Evolutionary conservation across 1,284 basidiomycete species (phyloP).

Genomic region (Malassezia restricta): DNA sequence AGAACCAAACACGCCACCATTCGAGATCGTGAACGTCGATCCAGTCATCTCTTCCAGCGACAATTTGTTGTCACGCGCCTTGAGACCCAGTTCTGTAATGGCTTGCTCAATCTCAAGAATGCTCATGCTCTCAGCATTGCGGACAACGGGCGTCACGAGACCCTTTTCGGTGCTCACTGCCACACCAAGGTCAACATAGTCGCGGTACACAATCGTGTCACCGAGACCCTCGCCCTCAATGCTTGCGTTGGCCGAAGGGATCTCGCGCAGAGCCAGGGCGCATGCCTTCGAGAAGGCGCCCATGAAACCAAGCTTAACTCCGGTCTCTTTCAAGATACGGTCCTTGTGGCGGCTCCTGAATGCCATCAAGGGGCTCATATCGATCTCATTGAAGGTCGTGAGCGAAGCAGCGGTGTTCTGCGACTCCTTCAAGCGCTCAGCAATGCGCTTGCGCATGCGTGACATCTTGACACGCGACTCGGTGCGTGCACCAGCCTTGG

Average conservation of each 20-base stretch:
- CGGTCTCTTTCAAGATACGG: conserved; percentile 75
- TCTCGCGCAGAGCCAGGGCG: conserved; percentile 73
- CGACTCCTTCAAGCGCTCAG: conserved; percentile 92
- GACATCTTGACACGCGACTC: conserved; percentile 65
- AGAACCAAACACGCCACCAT: conserved; percentile 96
- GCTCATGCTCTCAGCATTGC: conserved; percentile 76
- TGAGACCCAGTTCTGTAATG: conserved; percentile 78
- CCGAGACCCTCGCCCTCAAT: conserved; percentile 60
- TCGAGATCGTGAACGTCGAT: conserved; percentile 96
- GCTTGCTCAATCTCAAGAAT: conserved; percentile 86
- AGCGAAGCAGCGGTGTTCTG: conserved; percentile 93
- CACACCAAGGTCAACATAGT: conserved; percentile 58
- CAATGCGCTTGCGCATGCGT: conserved; percentile 83
- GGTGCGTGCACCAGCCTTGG: conserved; percentile 51
- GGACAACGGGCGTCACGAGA: conserved; percentile 85
- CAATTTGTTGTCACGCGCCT: conserved; percentile 89
- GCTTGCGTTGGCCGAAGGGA: conserved; percentile 84
- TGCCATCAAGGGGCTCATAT: conserved; percentile 90
- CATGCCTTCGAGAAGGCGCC: conserved; percentile 85
- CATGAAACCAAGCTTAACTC: conserved; percentile 98
- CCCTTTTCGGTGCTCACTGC: conserved; percentile 97
- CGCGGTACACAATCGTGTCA: conserved; percentile 87
- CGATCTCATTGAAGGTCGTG: conserved; percentile 98
- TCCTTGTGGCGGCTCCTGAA: conserved; percentile 96
- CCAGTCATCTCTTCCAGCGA: conserved; percentile 76